A percentile compares a stretch with the other conserved stretches of the same genome.
Conservation (phyloP, 2,329 filamentous ascomycete genomes). For the Chaetothyriales sp. region DNA sequence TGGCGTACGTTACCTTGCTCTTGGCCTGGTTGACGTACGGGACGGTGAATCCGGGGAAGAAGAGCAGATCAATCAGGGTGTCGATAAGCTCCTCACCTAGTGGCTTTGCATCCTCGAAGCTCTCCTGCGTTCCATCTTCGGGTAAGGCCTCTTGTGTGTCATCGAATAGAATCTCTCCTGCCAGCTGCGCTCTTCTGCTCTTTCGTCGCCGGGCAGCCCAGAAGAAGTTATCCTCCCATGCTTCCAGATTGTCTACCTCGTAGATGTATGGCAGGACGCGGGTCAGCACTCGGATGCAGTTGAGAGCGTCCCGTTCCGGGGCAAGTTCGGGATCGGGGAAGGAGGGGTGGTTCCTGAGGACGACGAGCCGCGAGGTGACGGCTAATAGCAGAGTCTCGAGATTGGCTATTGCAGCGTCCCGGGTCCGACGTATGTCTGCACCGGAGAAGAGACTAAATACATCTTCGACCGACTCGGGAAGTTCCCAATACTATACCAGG, state of each 20-base stretch:
- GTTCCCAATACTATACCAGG: slow-evolving; percentile 70
- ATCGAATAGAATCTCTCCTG: slow-evolving; percentile 72
- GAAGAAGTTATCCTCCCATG: slow-evolving; percentile 90
- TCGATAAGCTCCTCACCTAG: slow-evolving; percentile 88
- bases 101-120: slow-evolving; percentile 72
- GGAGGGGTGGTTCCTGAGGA: slow-evolving; percentile 74
- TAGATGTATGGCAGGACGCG: slow-evolving; percentile 82
- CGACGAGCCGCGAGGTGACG: slow-evolving; percentile 66
- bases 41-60: slow-evolving; percentile 81
- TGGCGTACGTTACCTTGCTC: slow-evolving; percentile 75
- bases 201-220: slow-evolving; percentile 65
- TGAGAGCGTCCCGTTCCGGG: slow-evolving; percentile 73
- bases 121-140: slow-evolving; percentile 20
- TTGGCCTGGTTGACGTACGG: slow-evolving; percentile 57
- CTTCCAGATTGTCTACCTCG: slow-evolving; percentile 66
- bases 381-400: slow-evolving; percentile 78
- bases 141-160: slow-evolving; percentile 41
- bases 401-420: slow-evolving; percentile 73
- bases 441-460: slow-evolving; percentile 92
- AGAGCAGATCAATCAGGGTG: slow-evolving; percentile 73
- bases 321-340: slow-evolving; percentile 80
- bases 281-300: slow-evolving; percentile 85
- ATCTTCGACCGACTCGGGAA: slow-evolving; percentile 89
- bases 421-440: slow-evolving; percentile 72
- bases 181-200: slow-evolving; percentile 51